A percentile compares a stretch with the other conserved stretches of the same genome.
Conservation (phyloP, 192 early-diverging fungal species). For the Gaertneriomyces semiglobifer region DNA sequence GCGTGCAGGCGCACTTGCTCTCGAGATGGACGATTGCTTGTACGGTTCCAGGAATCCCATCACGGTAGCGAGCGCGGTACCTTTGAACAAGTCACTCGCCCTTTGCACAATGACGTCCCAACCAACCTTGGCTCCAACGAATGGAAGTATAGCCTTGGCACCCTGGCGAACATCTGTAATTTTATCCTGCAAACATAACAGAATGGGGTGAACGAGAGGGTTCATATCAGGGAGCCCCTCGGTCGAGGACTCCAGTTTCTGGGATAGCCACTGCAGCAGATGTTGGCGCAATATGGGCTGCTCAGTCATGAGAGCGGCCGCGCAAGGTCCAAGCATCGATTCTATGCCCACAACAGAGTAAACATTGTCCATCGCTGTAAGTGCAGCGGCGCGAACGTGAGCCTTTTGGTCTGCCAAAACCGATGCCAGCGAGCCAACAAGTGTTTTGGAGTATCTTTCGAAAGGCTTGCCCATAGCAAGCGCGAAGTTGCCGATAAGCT, state of each 20-base stretch:
- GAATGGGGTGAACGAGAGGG: slow-evolving; percentile 62
- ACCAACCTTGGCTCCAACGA: slow-evolving; percentile 67
- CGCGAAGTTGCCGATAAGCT: slow-evolving; percentile 74
- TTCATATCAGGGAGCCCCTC: slow-evolving; percentile 56
- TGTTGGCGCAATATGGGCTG: slow-evolving; percentile 87
- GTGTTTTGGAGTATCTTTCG: slow-evolving; percentile 65
- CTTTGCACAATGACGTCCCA: slow-evolving; percentile 67
- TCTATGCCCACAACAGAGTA: slow-evolving; percentile 69
- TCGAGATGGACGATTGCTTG: not conserved
- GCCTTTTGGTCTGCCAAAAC: slow-evolving; percentile 88
- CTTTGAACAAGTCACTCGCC: slow-evolving; percentile 71
- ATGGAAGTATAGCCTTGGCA: slow-evolving; percentile 67
- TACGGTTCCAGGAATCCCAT: slow-evolving; percentile 50
- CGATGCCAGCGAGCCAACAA: slow-evolving; percentile 67
- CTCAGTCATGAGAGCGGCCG: slow-evolving; percentile 67
- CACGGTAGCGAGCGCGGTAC: slow-evolving; percentile 68
- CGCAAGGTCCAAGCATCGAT: slow-evolving; percentile 58
- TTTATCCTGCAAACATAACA: slow-evolving; percentile 85
- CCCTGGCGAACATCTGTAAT: slow-evolving; percentile 86
- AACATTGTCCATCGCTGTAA: slow-evolving; percentile 71
- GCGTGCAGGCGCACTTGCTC: no score
- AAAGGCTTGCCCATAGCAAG: slow-evolving; percentile 83
- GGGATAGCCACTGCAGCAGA: slow-evolving; percentile 75
- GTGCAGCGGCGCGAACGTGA: slow-evolving; percentile 73
- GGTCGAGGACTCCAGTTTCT: slow-evolving; percentile 53